Conservation (phyloP, 2,329 filamentous ascomycete genomes). For the Trichoderma atroviride region DNA sequence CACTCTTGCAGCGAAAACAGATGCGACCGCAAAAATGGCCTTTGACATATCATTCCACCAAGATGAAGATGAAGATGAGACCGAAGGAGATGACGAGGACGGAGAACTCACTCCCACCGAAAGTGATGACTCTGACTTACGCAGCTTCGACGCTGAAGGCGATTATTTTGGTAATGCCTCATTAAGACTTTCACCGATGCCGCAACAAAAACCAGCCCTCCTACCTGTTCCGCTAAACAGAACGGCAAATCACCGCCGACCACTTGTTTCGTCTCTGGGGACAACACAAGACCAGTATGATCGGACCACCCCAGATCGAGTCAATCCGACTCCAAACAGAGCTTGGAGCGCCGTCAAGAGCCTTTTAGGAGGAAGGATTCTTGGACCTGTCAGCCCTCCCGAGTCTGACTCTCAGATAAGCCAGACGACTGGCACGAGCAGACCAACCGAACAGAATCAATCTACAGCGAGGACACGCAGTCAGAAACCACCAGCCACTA, state of each 20-base stretch:
- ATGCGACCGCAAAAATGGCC: not conserved
- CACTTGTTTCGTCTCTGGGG: not conserved
- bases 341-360: slow-evolving; percentile 19
- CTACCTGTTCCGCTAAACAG: not conserved
- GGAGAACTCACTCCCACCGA: slow-evolving; percentile 19
- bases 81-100: slow-evolving; percentile 4
- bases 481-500: not conserved
- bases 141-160: slow-evolving; percentile 43
- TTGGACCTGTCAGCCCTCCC: slow-evolving; percentile 20
- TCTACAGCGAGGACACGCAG: not conserved
- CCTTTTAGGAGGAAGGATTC: not conserved
- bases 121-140: slow-evolving; percentile 39
- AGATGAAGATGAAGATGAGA: slow-evolving; percentile 32
- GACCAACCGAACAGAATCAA: not conserved
- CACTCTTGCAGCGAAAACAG: not conserved
- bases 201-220: not conserved
- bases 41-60: not conserved
- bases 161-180: slow-evolving; percentile 44
- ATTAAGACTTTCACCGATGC: slow-evolving; percentile 38
- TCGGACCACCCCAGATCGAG: not conserved
- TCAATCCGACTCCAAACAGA: not conserved
- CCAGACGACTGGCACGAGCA: not conserved
- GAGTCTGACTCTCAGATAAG: slow-evolving; percentile 23
- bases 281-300: not conserved
- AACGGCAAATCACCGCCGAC: not conserved